phyloP scores from a whole-genome alignment of 345 rosid species.

The Eucalyptus curtisii region DNA sequence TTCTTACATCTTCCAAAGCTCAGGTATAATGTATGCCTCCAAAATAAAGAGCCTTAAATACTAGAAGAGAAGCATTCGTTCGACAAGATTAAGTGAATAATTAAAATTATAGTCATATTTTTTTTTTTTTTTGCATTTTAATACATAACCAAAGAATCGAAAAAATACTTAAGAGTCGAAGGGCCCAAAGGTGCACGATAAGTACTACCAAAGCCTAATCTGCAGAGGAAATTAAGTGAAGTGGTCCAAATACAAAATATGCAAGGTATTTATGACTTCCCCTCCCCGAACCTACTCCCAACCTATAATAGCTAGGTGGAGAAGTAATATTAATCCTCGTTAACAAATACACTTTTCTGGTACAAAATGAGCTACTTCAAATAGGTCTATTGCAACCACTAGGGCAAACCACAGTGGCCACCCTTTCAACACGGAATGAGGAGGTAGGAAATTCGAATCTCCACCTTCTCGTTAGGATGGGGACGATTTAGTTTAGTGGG shows the following conservation, averaged over 20 bases:
- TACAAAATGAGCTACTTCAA: constrained; percentile 1
- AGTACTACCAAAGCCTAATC: neutral
- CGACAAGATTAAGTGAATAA: neutral
- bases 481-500: too few species aligned
- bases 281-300: neutral
- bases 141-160: neutral
- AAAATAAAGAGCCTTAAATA: neutral
- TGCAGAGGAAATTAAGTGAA: neutral
- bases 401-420: too few species aligned
- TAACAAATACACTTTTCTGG: neutral
- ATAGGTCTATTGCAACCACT: neutral
- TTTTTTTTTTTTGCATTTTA: neutral
- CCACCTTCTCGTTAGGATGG: too few species aligned
- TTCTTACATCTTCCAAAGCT: neutral
- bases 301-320: neutral
- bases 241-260: neutral
- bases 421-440: too few species aligned
- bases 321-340: neutral
- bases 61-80: neutral
- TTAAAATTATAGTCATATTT: neutral
- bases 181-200: neutral
- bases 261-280: neutral
- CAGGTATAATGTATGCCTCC: neutral
- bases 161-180: neutral
- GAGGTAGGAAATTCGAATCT: too few species aligned